These are phyloP conservation scores for Paramecium pentaurelia DNA, from an alignment of 73 alveolate genomes.

Conservation along the genomic window DNA sequence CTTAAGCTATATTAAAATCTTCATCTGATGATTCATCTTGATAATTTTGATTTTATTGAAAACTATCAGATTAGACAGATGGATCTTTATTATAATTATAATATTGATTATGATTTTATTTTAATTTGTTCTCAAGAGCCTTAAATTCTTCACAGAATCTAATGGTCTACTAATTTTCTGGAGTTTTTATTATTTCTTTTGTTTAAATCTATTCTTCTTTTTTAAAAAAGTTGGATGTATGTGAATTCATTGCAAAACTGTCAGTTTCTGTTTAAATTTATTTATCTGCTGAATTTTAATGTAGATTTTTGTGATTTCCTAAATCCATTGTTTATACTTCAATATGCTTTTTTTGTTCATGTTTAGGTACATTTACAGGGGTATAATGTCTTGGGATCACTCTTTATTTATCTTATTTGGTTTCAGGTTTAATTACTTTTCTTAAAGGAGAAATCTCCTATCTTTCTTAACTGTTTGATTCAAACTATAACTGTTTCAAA, in stretches of 20 bases:
- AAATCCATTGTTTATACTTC: background rate
- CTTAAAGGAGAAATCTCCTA: background rate
- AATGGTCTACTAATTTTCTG: background rate
- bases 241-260: background rate
- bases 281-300: background rate
- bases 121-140: background rate
- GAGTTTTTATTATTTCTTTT: background rate
- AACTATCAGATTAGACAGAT: background rate
- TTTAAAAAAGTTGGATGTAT: background rate
- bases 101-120: background rate
- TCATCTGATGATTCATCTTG: background rate
- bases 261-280: constrained; percentile 3
- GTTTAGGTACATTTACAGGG: background rate
- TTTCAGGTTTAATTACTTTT: background rate
- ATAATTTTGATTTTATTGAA: background rate
- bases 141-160: background rate
- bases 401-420: background rate
- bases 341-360: background rate
- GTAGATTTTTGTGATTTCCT: background rate
- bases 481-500: constrained; percentile 27
- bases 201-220: background rate
- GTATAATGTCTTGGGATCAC: background rate
- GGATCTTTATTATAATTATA: background rate
- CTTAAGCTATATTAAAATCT: background rate
- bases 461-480: background rate